Evolutionary conservation across 495 filamentous ascomycete genomes (phyloP).

Genomic region (Penicillium flavigenum): DNA sequence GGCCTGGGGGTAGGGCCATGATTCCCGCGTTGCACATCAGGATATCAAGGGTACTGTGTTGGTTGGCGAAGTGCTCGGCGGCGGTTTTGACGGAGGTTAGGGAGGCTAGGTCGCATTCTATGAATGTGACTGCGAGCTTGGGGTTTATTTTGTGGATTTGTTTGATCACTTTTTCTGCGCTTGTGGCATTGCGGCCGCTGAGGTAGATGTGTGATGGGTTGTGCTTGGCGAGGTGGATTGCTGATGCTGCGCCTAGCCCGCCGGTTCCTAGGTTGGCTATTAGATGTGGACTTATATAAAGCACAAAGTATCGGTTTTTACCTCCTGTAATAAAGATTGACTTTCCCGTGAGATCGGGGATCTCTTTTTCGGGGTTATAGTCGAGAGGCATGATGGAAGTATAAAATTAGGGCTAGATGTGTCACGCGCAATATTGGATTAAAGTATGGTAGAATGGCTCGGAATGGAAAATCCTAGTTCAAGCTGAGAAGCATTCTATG

Average conservation of each 20-base stretch:
- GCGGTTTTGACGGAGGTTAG: conserved; percentile 42
- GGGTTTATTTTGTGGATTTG: conserved; percentile 39
- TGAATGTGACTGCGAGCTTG: conserved; percentile 32
- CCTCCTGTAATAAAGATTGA: conserved; percentile 60
- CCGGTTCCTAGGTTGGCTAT: conserved; percentile 27
- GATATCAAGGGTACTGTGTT: conserved; percentile 47
- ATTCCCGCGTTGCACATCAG: conserved; percentile 70
- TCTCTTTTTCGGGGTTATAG: conserved; percentile 38
- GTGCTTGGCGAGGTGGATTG: conserved; percentile 54
- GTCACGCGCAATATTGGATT: background rate
- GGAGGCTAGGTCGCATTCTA: conserved; percentile 49
- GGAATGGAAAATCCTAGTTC: background rate
- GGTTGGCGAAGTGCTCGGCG: conserved; percentile 32
- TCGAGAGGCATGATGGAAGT: background rate
- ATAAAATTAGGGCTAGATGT: background rate
- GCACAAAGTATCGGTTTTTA: conserved; percentile 13
- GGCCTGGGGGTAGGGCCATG: conserved; percentile 50
- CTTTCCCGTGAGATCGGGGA: conserved; percentile 52
- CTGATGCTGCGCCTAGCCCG: conserved; percentile 59
- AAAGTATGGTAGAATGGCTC: background rate
- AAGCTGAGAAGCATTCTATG: too few species aligned
- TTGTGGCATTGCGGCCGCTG: conserved; percentile 49
- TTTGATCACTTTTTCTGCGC: conserved; percentile 38
- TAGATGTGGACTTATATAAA: background rate
- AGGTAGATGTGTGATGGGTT: conserved; percentile 57